Evolutionary conservation across 495 filamentous ascomycete species (phyloP), one percentile per base, ranked within the genome.

Genomic region (Penicillium maclennaniae): DNA sequence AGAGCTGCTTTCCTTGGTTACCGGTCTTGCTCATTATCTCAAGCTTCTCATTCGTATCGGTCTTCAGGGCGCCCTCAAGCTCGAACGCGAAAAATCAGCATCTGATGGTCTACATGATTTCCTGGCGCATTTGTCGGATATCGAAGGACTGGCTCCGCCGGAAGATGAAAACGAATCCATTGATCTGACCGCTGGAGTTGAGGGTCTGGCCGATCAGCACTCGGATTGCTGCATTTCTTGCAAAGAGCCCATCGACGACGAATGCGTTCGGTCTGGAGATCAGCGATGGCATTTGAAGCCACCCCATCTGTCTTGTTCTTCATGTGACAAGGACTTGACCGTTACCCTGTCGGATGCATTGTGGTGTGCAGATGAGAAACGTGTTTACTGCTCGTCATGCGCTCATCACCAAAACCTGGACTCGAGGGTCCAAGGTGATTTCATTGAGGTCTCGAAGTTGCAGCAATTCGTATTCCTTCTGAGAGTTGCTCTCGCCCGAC

Each of bases 41-140:
- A 99, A 99, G 68, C 88, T 99, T 45, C 82, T 99, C 43, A 97
- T 99, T 56, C 84, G 95, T 17, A 99, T 97, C 53, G 95, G 92
- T 60, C 79, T 99, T 7, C 95, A 97, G 65, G 95, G 95, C 40
- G 83, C 93, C 10, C 77, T 99, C 36, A 92, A 87, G 67, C 82
- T 97, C 37, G 95, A 99, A 70, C 84, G 89, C 41, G 91, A 97
- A 56, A 83, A 84, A 53, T 75, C 81, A 34, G 86, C 78, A 36
- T 69, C 84, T 3, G 84, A 90, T 47, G 92, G 88, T 16, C 73
- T 99, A 14, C 81, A 86, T 56, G 70, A 79, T 21, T 96, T 99
- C 66, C 79, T 99, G 28, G 80, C 87, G 26, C 85, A 92, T 53
- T 80, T 99, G 16, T 81, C 80, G 50, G 79, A 89, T 62, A 73